A percentile compares a stretch with the other conserved stretches of the same genome.
phyloP scores from a whole-genome alignment of 2,329 filamentous ascomycete species.

The Arthroderma sp. region DNA sequence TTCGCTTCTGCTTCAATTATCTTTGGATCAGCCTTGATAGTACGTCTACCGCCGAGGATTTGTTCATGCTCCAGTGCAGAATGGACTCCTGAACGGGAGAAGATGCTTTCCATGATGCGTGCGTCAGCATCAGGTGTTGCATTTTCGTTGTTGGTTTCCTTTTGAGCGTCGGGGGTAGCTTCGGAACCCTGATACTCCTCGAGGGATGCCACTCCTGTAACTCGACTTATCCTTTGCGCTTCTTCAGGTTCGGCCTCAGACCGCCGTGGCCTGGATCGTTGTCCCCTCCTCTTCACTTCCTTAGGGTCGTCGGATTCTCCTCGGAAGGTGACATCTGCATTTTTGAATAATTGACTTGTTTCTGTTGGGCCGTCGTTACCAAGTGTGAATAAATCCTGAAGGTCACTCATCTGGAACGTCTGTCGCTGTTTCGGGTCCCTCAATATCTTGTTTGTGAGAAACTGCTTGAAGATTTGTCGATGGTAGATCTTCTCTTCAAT shows the following conservation, averaged over 20 bases:
- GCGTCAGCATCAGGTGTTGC: constrained; percentile 41
- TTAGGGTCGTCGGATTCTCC: constrained; percentile 18
- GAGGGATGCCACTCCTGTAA: constrained; percentile 49
- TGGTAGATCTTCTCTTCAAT: constrained; percentile 99
- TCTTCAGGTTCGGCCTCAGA: constrained; percentile 20
- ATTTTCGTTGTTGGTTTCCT: constrained; percentile 12
- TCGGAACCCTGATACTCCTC: constrained; percentile 48
- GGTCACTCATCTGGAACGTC: constrained; percentile 75
- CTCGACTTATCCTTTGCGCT: constrained; percentile 36
- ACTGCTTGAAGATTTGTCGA: constrained; percentile 96
- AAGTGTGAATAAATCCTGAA: constrained; percentile 83
- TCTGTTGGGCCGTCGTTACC: constrained; percentile 60
- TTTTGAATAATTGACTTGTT: constrained; percentile 73
- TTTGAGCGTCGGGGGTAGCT: constrained; percentile 20
- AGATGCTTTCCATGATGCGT: constrained; percentile 77
- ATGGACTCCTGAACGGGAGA: constrained; percentile 72
- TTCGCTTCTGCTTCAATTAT: constrained; percentile 74
- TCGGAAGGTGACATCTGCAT: constrained; percentile 62
- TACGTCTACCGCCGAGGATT: constrained; percentile 65
- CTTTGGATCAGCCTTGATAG: constrained; percentile 57
- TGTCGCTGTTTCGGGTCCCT: constrained; percentile 88
- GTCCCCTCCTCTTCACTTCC: constrained; percentile 1
- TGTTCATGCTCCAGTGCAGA: constrained; percentile 88
- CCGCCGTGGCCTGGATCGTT: constrained; percentile 3
- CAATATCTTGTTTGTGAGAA: constrained; percentile 89